Base-by-base conservation (phyloP, 2,329 filamentous ascomycete genomes). In the Fusarium agapanthi region DNA sequence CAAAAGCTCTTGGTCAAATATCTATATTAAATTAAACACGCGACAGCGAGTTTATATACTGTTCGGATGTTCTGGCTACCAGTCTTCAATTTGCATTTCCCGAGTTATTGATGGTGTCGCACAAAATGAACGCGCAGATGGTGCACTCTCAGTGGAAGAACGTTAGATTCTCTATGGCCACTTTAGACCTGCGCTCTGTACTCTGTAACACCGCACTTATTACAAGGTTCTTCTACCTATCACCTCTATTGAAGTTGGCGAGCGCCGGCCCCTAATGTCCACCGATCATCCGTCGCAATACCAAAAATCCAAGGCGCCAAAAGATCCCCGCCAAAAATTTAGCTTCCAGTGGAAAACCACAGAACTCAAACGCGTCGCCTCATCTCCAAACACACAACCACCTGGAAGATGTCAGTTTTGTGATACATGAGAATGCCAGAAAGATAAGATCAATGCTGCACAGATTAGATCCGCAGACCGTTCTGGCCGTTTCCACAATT, bases 131-230 rank as follows among this genome's bases (percentile, higher is more conserved):
- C 2, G 0, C 13, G 5, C 6, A 22, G n/a, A 15, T 22, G 9
- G 13, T 24, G 16, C 32, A 16, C 18, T 22, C 18, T 12, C n/a
- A 24, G 1, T 34, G 7, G 8, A 34, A 14, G 15, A 34, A 34
- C 7, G 7, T 34, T 16, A 16, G n/a, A n/a, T n/a, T 8, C 5
- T 26, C 5, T 37, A 12, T 15, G 5, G 14, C 14, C 5, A 15
- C 6, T 22, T 7, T 5, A 22, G 1, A 28, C 14, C 20, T 22
- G 6, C 13, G 2, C 9, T 22, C 13, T 22, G 30, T 20, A n/a
- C n/a, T n/a, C n/a, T n/a, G n/a, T n/a, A n/a, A n/a, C n/a, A 20
- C 6, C 12, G 2, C 1, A 16, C 2, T 20, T 20, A 5, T 14
- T 7, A 1, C 7, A 26, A 26, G 26, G 11, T 12, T 4, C 6